Base-by-base conservation (phyloP, 106 monocot genomes). In the Acorus calamus region DNA sequence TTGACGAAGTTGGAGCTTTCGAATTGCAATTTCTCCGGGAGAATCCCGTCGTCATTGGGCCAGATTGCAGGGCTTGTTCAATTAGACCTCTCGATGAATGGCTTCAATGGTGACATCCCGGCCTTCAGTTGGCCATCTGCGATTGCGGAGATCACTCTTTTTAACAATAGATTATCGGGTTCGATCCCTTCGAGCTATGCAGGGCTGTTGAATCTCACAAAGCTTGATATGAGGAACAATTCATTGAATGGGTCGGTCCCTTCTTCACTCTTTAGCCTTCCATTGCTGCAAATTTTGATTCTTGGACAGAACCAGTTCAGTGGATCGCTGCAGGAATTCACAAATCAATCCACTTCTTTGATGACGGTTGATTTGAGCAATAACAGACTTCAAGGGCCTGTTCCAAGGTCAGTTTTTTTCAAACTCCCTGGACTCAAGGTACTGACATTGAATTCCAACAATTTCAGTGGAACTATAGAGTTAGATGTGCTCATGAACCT, bases 61-160 rank as follows among this genome's bases (percentile, higher is more conserved):
- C 72, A 81, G 11, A 75, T 88, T 6, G 66, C 50, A 0, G 55
- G 55, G n/a, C 57, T 93, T 51, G 70, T 74, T 50, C 5, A 55
- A 51, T 65, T 93, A 62, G 88, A 88, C 56, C 80, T 93, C 50
- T 85, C 88, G 0, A 3, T 6, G 10, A 88, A 93, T 65, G 68
- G 58, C 50, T 78, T 93, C 53, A 81, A 53, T 4, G 88, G 93
- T 59, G 3, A 10, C 13, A 65, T 89, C 10, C 81, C 84, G 13
- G 8, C 56, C 4, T 5, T 61, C 46, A 2, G 49, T 56, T 7
- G 14, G 11, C 61, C 60, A 50, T 47, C n/a, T 8, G 51, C 7
- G n/a, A 45, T 78, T 2, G 6, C 13, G 2, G 47, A 62, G 0
- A 47, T 78, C 45, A 41, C 6, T 45, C 52, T 76, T 8, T 3